Evolutionary conservation across 352 stramenopile species (phyloP).

Genomic region (Thalassiosira allenii): DNA sequence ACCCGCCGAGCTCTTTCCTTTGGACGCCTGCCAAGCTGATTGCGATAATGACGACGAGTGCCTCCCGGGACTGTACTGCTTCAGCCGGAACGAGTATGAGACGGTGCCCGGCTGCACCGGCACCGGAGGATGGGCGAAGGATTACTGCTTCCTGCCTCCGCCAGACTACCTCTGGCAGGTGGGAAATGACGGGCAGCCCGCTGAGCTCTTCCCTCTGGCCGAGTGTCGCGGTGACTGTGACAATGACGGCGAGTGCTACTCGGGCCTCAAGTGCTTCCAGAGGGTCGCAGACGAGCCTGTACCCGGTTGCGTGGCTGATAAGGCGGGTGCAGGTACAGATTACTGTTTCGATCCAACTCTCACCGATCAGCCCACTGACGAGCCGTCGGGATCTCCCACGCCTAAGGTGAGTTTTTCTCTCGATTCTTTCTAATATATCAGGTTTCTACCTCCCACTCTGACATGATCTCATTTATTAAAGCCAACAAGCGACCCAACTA

Average conservation of each 20-base stretch:
- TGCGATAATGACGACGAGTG: slow-evolving; percentile 65
- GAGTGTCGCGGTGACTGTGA: slow-evolving; percentile 71
- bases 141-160: slow-evolving; percentile 57
- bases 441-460: no score
- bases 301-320: slow-evolving; percentile 54
- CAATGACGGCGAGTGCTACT: slow-evolving; percentile 45
- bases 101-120: slow-evolving; percentile 52
- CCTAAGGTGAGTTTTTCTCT: no score
- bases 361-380: no score
- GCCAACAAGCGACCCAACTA: no score
- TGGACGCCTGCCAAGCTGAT: slow-evolving; percentile 67
- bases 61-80: slow-evolving; percentile 51
- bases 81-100: slow-evolving; percentile 43
- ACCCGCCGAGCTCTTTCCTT: slow-evolving; percentile 31
- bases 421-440: no score
- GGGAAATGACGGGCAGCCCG: no score
- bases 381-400: no score
- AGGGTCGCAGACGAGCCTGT: slow-evolving; percentile 37
- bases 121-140: background rate
- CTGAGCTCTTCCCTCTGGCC: slow-evolving; percentile 50
- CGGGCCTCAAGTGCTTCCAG: slow-evolving; percentile 59
- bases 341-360: no score
- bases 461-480: no score
- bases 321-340: no score
- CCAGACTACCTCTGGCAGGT: no score